Percentiles rank a stretch among this genome's conserved stretches.
These are phyloP conservation scores for Dysphania ambrosioides DNA, from an alignment of 148 eudicot species.

Conservation along the genomic window DNA sequence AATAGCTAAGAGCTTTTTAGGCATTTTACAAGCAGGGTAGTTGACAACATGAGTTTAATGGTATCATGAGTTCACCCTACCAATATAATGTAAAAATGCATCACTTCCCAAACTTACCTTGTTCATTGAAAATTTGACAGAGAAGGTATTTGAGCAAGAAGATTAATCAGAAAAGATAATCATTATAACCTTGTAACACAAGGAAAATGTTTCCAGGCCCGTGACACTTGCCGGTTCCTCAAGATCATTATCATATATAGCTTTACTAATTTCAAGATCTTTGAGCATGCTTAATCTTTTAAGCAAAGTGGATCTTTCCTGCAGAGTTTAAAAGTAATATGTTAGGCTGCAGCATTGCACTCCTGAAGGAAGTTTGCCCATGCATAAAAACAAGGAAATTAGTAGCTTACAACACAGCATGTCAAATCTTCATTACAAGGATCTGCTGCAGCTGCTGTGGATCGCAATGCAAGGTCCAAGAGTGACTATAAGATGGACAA, in stretches of 20 bases:
- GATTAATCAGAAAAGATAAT: not conserved
- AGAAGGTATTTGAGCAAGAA: constrained; percentile 1
- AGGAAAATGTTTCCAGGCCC: constrained; percentile 85
- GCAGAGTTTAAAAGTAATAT: constrained; percentile 24
- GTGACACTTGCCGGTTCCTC: constrained; percentile 90
- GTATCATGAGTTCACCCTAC: not conserved
- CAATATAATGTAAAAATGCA: constrained; percentile 1
- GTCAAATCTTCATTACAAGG: constrained; percentile 91
- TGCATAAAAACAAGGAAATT: constrained; percentile 4
- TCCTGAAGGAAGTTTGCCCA: not conserved
- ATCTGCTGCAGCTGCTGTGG: constrained; percentile 96
- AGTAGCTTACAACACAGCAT: constrained; percentile 79
- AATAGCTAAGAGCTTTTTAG: not conserved
- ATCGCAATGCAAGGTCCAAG: constrained; percentile 93
- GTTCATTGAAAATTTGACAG: not conserved
- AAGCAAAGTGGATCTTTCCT: constrained; percentile 80
- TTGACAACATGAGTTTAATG: not conserved
- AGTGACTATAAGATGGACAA: constrained; percentile 58
- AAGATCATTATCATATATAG: constrained; percentile 42
- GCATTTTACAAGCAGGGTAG: not conserved
- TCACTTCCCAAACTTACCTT: not conserved
- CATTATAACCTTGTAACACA: constrained; percentile 76
- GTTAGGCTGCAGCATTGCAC: not conserved
- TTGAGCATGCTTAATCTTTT: constrained; percentile 73
- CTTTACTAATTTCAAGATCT: constrained; percentile 70